phyloP scores from a whole-genome alignment of 805 yeast species.

The Candida tammaniensis region DNA sequence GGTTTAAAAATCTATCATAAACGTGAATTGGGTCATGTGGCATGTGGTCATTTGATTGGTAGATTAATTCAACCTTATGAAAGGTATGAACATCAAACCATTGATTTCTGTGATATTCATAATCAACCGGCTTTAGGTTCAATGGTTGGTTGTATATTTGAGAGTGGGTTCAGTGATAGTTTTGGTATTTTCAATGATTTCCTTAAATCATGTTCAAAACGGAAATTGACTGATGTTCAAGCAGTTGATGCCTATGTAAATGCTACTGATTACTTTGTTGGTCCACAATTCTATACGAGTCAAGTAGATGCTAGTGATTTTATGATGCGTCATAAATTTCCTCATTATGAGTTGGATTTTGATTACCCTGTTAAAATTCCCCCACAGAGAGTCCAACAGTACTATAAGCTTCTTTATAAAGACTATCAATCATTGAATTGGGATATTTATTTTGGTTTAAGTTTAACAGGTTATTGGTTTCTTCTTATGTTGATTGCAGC shows the following conservation, averaged over 20 bases:
- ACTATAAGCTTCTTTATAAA: neutral
- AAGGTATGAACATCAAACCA: conserved; percentile 3
- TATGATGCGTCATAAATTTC: neutral
- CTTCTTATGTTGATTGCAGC: conserved; percentile 29
- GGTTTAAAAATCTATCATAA: conserved; percentile 4
- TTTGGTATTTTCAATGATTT: conserved; percentile 15
- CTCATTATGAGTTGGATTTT: neutral
- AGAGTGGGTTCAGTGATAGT: conserved; percentile 13
- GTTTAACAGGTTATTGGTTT: conserved; percentile 28
- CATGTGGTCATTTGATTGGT: conserved; percentile 7
- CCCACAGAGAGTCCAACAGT: conserved; percentile 18
- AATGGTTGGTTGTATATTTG: conserved; percentile 32
- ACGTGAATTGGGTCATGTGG: conserved; percentile 3
- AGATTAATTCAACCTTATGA: conserved; percentile 2
- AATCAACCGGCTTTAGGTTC: conserved; percentile 39
- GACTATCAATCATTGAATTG: conserved; percentile 31
- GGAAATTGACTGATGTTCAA: conserved; percentile 26
- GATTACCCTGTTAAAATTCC: conserved; percentile 31
- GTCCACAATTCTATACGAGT: conserved; percentile 26
- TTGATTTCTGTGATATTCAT: conserved; percentile 23
- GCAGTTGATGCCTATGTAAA: conserved; percentile 34
- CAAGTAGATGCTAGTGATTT: conserved; percentile 19
- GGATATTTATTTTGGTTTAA: conserved; percentile 33
- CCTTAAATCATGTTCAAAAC: conserved; percentile 16
- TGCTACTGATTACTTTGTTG: conserved; percentile 38